These are phyloP conservation scores for Trichophyton mentagrophytes DNA, from an alignment of 2,329 filamentous ascomycete genomes.

Conservation along the genomic window DNA sequence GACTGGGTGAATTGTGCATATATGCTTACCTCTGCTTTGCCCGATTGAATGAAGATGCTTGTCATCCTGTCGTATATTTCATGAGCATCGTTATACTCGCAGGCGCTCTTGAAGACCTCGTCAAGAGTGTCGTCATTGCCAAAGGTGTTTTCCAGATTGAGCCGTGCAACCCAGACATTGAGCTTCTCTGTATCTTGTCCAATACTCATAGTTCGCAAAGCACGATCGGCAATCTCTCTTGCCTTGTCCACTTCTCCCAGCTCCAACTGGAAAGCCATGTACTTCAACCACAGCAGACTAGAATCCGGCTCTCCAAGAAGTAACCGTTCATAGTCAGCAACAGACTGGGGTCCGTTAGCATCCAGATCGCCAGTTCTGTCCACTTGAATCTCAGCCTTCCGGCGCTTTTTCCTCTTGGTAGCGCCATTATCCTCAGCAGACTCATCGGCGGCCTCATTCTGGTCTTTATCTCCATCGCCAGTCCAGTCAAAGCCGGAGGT, in stretches of 20 bases:
- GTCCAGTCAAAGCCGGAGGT: slow-evolving; percentile 81
- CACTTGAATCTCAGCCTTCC: slow-evolving; percentile 64
- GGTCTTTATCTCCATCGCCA: slow-evolving; percentile 43
- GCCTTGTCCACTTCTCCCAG: slow-evolving; percentile 80
- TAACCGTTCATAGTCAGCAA: slow-evolving; percentile 85
- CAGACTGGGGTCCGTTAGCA: slow-evolving; percentile 72
- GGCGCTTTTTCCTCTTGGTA: slow-evolving; percentile 56
- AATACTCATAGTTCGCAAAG: slow-evolving; percentile 80
- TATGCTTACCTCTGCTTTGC: slow-evolving; percentile 61
- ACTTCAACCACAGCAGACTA: slow-evolving; percentile 86
- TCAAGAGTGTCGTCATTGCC: slow-evolving; percentile 72
- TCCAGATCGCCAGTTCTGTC: slow-evolving; percentile 91
- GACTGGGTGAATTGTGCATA: not conserved
- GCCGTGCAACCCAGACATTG: slow-evolving; percentile 86
- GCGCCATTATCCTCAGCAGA: slow-evolving; percentile 32
- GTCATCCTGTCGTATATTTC: slow-evolving; percentile 80
- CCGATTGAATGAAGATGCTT: slow-evolving; percentile 88
- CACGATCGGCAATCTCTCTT: slow-evolving; percentile 77
- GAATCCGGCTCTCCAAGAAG: slow-evolving; percentile 85
- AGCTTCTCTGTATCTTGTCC: slow-evolving; percentile 84
- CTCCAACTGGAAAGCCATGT: slow-evolving; percentile 98
- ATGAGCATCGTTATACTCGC: slow-evolving; percentile 83
- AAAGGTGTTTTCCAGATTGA: slow-evolving; percentile 89
- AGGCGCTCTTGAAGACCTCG: slow-evolving; percentile 79
- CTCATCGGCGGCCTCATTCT: slow-evolving; percentile 16